phyloP scores from a whole-genome alignment of 495 filamentous ascomycete species.

The Filosporella fistucella region DNA sequence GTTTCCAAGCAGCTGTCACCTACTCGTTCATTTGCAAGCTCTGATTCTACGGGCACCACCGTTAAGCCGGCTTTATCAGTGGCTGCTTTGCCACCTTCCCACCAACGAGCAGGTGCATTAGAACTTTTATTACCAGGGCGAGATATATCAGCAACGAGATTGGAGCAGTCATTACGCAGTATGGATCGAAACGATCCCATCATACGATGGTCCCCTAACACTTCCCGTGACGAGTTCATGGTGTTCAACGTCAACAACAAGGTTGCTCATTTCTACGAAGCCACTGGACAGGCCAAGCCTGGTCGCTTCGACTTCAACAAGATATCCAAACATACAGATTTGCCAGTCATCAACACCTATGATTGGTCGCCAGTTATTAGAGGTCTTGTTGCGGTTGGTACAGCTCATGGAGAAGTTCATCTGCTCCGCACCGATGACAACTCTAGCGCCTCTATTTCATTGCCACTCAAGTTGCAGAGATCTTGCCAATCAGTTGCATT shows the following conservation, averaged over 20 bases:
- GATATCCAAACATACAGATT: slow-evolving; percentile 67
- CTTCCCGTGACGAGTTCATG: slow-evolving; percentile 63
- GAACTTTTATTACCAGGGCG: too few species aligned
- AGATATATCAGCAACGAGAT: too few species aligned
- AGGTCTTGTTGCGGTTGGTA: slow-evolving; percentile 79
- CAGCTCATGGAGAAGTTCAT: slow-evolving; percentile 77
- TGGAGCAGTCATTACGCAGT: too few species aligned
- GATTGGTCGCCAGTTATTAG: slow-evolving; percentile 79
- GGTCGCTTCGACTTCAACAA: slow-evolving; percentile 60
- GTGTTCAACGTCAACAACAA: slow-evolving; percentile 79
- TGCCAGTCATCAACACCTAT: slow-evolving; percentile 85
- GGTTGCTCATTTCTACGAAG: slow-evolving; percentile 72
- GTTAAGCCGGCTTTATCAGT: too few species aligned
- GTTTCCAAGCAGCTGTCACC: too few species aligned
- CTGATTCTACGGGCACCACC: too few species aligned
- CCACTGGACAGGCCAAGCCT: slow-evolving; percentile 52
- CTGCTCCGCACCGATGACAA: slow-evolving; percentile 70
- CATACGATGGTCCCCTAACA: slow-evolving; percentile 87
- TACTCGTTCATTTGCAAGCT: too few species aligned
- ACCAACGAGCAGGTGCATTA: too few species aligned
- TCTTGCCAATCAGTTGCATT: slow-evolving; percentile 92
- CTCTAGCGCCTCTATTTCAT: slow-evolving; percentile 59
- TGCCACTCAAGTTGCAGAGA: slow-evolving; percentile 79
- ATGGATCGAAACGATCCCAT: slow-evolving; percentile 53
- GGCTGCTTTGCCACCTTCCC: too few species aligned